These are phyloP conservation scores for Exophiala spinifera DNA, from an alignment of 2,329 filamentous ascomycete genomes.

Conservation along the genomic window DNA sequence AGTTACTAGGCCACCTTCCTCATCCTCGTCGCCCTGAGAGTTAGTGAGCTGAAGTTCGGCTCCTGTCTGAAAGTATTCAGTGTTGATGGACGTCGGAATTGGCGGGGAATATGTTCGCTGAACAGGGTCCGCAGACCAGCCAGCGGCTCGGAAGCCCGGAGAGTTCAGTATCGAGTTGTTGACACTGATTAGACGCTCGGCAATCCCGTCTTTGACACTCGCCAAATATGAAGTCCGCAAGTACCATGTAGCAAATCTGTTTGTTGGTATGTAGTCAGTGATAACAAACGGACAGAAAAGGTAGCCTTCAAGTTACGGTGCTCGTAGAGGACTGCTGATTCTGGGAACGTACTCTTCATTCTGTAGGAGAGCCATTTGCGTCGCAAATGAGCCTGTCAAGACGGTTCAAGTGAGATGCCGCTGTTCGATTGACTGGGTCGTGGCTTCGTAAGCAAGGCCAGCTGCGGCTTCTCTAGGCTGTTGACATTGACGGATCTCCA, in stretches of 20 bases:
- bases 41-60: conserved; percentile 39
- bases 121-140: conserved; percentile 55
- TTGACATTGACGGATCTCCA: no score
- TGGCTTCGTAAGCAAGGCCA: background rate
- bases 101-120: conserved; percentile 65
- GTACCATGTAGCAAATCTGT: conserved; percentile 63
- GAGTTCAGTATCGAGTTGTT: conserved; percentile 62
- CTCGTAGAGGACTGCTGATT: background rate
- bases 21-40: conserved; percentile 53
- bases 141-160: conserved; percentile 62
- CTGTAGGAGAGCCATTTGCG: conserved; percentile 48
- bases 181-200: conserved; percentile 63
- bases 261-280: conserved; percentile 1
- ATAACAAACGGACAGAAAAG: background rate
- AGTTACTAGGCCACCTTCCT: conserved; percentile 63
- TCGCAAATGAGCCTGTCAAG: background rate
- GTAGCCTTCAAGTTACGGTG: background rate
- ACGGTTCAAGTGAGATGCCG: no score
- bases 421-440: background rate
- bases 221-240: conserved; percentile 63
- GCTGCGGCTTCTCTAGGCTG: no score
- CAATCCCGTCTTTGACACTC: conserved; percentile 63
- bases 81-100: conserved; percentile 61
- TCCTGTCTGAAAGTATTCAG: conserved; percentile 59
- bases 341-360: conserved; percentile 48